Percentiles rank a stretch among this genome's conserved stretches.
These are phyloP conservation scores for Karstenula rhodostoma DNA, from an alignment of 2,329 filamentous ascomycete genomes.

Conservation along the genomic window DNA sequence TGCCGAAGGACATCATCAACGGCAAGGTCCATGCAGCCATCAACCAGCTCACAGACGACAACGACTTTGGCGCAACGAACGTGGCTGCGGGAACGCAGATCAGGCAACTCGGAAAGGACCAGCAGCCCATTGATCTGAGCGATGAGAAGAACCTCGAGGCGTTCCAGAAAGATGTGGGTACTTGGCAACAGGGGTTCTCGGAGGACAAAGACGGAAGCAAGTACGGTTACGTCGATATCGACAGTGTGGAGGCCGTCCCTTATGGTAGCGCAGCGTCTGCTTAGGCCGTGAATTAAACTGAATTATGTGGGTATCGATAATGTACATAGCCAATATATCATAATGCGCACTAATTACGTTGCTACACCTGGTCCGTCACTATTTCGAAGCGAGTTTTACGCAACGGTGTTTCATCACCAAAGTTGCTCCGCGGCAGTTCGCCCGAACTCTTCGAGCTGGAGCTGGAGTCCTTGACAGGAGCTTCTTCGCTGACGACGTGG, in stretches of 20 bases:
- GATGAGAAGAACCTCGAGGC: constrained; percentile 56
- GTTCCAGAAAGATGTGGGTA: constrained; percentile 59
- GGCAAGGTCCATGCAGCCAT: constrained; percentile 57
- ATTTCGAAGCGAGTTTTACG: constrained; percentile 21
- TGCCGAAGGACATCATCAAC: constrained; percentile 56
- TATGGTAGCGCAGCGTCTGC: constrained; percentile 40
- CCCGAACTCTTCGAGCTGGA: constrained; percentile 26
- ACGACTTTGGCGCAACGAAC: constrained; percentile 61
- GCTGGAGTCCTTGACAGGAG: constrained; percentile 19
- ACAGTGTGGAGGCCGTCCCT: constrained; percentile 46
- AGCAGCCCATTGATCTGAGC: constrained; percentile 62
- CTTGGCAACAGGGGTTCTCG: constrained; percentile 53
- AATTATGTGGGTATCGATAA: neutral
- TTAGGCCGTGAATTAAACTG: constrained; percentile 2
- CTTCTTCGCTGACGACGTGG: constrained; percentile 31
- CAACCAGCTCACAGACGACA: constrained; percentile 56
- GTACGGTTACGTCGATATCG: constrained; percentile 58
- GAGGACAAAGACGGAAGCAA: constrained; percentile 50
- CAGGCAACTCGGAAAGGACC: constrained; percentile 60
- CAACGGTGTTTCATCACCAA: constrained; percentile 39
- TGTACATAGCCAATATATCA: neutral
- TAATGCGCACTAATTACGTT: neutral
- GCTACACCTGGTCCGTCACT: neutral
- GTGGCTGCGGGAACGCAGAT: constrained; percentile 61
- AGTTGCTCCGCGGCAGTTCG: constrained; percentile 32